Percentiles rank a stretch among this genome's conserved stretches.
phyloP scores from a whole-genome alignment of 176 grass and related monocot genomes.

The Phragmites australis region DNA sequence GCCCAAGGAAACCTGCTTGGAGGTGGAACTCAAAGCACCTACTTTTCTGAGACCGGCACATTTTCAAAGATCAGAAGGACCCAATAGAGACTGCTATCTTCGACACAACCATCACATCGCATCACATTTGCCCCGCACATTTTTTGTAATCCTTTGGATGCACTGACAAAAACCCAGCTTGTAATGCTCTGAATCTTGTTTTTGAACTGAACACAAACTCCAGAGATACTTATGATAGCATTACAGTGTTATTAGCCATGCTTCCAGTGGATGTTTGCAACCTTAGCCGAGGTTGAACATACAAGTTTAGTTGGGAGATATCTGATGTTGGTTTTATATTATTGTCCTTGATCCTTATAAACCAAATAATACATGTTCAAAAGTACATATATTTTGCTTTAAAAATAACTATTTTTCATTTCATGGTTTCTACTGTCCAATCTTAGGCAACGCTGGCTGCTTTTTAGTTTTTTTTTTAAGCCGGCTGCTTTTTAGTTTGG shows the following conservation, averaged over 20 bases:
- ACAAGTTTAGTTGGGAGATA: neutral
- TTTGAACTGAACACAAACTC: neutral
- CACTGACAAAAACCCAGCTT: neutral
- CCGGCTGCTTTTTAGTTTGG: no score
- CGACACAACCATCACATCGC: neutral
- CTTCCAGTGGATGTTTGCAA: neutral
- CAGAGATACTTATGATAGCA: neutral
- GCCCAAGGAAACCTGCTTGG: slow-evolving; percentile 66
- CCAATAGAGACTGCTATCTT: neutral
- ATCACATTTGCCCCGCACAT: neutral
- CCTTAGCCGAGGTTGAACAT: neutral
- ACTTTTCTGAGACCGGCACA: slow-evolving; percentile 76
- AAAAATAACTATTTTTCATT: neutral
- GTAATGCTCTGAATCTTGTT: neutral
- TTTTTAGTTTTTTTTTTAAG: no score
- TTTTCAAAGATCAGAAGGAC: slow-evolving; percentile 80
- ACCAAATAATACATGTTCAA: neutral
- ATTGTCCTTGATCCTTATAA: neutral
- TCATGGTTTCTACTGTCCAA: neutral
- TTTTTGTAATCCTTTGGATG: neutral
- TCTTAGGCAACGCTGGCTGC: no score
- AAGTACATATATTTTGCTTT: no score
- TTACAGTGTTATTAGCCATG: neutral
- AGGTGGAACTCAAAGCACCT: slow-evolving; percentile 80
- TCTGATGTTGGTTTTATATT: no score